Evolutionary conservation across 768 basidiomycete genomes (phyloP).

Genomic region (Pleurotus cornucopiae): DNA sequence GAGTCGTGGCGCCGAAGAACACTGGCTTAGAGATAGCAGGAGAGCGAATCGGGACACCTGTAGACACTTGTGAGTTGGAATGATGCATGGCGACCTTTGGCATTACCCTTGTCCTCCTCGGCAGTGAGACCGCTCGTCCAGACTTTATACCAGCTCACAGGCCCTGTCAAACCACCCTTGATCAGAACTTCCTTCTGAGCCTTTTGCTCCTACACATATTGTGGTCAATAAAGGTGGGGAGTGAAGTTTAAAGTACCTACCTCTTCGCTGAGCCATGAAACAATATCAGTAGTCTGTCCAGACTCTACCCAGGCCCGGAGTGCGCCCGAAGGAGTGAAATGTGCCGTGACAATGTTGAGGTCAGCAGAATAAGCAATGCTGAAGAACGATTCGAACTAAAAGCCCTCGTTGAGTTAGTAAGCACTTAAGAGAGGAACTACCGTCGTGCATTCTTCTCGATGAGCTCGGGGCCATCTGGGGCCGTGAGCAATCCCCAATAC

Average conservation of each 20-base stretch:
- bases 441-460: constrained; percentile 32
- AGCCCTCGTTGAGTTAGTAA: not conserved
- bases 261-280: constrained; percentile 10
- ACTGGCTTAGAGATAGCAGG: constrained; percentile 26
- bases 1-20: constrained; percentile 26
- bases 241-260: not conserved
- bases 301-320: constrained; percentile 28
- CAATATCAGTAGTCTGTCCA: constrained; percentile 21
- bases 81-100: no score
- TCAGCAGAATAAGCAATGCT: constrained; percentile 26
- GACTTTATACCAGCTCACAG: constrained; percentile 28
- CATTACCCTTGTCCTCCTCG: constrained; percentile 31
- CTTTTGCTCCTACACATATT: constrained; percentile 20
- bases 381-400: constrained; percentile 36
- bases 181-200: constrained; percentile 14
- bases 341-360: constrained; percentile 27
- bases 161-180: constrained; percentile 24
- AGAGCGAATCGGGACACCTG: constrained; percentile 21
- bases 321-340: constrained; percentile 32
- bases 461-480: constrained; percentile 25
- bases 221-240: not conserved
- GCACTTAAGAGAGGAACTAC: not conserved
- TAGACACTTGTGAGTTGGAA: not conserved
- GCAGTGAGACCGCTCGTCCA: constrained; percentile 10
- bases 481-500: constrained; percentile 33